These are phyloP conservation scores for Acacia confusa DNA, from an alignment of 306 rosid genomes.

Conservation along the genomic window DNA sequence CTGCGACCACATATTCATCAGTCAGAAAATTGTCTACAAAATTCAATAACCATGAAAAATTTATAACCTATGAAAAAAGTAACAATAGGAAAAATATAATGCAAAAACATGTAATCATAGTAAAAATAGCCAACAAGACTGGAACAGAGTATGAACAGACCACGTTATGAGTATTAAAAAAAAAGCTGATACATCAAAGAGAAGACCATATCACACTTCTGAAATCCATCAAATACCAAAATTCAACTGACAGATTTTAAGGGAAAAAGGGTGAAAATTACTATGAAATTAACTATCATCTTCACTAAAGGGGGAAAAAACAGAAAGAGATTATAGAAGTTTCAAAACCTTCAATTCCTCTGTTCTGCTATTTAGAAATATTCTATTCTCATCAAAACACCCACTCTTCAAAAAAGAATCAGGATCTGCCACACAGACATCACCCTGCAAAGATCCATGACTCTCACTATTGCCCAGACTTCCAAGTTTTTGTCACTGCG, in stretches of 20 bases:
- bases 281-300: constrained; percentile 20
- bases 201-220: background rate
- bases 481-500: constrained; percentile 66
- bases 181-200: background rate
- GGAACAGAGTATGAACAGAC: constrained; percentile 16
- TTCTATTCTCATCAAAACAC: constrained; percentile 43
- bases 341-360: constrained; percentile 79
- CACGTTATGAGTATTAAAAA: constrained; percentile 8
- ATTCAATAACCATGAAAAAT: constrained; percentile 43
- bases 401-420: constrained; percentile 54
- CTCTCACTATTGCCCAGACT: constrained; percentile 70
- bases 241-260: background rate
- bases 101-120: constrained; percentile 23
- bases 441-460: constrained; percentile 83
- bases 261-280: background rate
- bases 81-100: constrained; percentile 18
- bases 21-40: constrained; percentile 60
- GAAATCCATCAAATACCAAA: constrained; percentile 26
- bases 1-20: constrained; percentile 89
- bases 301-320: constrained; percentile 16
- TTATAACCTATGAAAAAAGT: constrained; percentile 31
- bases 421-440: constrained; percentile 51
- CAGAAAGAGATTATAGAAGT: constrained; percentile 37
- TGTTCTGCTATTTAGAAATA: constrained; percentile 50
- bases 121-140: constrained; percentile 13